A percentile compares a stretch with the other conserved stretches of the same genome.
Evolutionary conservation across 2,329 filamentous ascomycete species (phyloP).

Genomic region (Blastomyces silverae): DNA sequence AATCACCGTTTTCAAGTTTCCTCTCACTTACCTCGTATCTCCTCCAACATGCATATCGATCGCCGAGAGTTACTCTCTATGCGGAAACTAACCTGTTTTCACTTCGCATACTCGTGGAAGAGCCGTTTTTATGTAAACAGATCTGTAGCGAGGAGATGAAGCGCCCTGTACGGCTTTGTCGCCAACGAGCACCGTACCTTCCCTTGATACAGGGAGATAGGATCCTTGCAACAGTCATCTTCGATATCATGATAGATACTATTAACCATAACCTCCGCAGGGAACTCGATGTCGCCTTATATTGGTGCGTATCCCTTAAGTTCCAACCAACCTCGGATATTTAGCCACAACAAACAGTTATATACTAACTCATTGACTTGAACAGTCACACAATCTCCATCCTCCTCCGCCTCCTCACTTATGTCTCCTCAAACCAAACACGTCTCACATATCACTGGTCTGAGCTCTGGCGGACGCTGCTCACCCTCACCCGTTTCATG

Average conservation of each 20-base stretch:
- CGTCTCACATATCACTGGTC: conserved; percentile 89
- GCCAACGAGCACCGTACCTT: conserved; percentile 79
- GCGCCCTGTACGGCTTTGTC: conserved; percentile 69
- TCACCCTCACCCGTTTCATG: conserved; percentile 83
- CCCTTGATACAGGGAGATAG: conserved; percentile 67
- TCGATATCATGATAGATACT: conserved; percentile 84
- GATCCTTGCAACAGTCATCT: conserved; percentile 64
- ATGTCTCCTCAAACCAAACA: conserved; percentile 73
- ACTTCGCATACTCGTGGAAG: conserved; percentile 78
- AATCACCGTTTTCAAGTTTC: conserved; percentile 72
- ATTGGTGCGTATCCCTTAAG: conserved; percentile 47
- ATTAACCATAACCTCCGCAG: conserved; percentile 90
- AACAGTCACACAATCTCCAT: conserved; percentile 65
- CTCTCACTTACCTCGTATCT: conserved; percentile 88
- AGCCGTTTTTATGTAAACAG: conserved; percentile 70
- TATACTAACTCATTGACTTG: conserved; percentile 4
- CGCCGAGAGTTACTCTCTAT: conserved; percentile 69
- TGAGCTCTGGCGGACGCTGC: conserved; percentile 82
- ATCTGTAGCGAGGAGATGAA: conserved; percentile 75
- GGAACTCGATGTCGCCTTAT: conserved; percentile 75
- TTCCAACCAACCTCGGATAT: background rate
- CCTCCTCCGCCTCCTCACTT: conserved; percentile 72
- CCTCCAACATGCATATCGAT: conserved; percentile 85
- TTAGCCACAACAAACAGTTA: background rate
- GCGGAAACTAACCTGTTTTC: conserved; percentile 79